Percentiles rank a stretch among this genome's conserved stretches.
phyloP scores from a whole-genome alignment of 2,329 filamentous ascomycete species.

The Paracamarosporium sp. region DNA sequence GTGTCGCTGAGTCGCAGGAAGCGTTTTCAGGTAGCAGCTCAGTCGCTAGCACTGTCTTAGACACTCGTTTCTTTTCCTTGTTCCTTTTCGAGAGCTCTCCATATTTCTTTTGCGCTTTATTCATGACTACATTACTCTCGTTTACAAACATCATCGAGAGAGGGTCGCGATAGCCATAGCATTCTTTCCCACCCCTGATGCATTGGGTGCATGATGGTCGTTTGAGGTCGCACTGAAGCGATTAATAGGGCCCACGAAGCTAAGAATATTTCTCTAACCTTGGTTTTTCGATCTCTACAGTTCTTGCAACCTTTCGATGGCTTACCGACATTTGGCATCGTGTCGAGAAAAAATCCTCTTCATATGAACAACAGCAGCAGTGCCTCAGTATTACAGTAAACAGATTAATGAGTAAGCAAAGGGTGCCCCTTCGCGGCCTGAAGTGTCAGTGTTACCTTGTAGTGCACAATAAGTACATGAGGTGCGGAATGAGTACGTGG shows the following conservation, averaged over 20 bases:
- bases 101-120: constrained; percentile 31
- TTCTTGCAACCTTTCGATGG: constrained; percentile 40
- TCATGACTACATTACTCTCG: constrained; percentile 33
- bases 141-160: constrained; percentile 41
- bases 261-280: constrained; percentile 19
- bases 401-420: neutral
- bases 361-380: neutral
- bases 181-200: constrained; percentile 30
- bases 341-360: neutral
- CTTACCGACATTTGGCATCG: constrained; percentile 39
- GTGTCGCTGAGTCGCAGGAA: neutral
- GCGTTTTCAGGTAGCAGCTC: constrained; percentile 10
- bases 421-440: neutral
- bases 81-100: constrained; percentile 27
- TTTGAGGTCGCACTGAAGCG: constrained; percentile 37
- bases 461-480: neutral
- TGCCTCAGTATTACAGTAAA: neutral
- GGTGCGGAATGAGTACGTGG: neutral
- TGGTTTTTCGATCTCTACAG: constrained; percentile 40
- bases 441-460: neutral
- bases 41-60: neutral
- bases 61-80: neutral
- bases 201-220: constrained; percentile 43
- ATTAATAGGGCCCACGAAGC: neutral
- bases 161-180: constrained; percentile 40